phyloP scores from a whole-genome alignment of 495 filamentous ascomycete genomes.

The Lasiosphaeria hispida region DNA sequence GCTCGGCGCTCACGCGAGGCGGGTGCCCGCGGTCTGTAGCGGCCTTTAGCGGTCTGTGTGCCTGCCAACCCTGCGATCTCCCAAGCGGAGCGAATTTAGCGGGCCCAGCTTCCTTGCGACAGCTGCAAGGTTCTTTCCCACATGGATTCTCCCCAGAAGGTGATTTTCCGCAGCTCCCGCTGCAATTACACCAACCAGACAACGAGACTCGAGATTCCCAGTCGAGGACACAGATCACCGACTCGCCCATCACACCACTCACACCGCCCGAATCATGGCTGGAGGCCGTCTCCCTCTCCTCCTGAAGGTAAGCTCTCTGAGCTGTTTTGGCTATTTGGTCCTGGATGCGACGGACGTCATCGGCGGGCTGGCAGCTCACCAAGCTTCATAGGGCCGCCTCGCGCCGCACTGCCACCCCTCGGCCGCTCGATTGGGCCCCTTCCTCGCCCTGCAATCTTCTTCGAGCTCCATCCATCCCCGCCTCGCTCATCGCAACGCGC shows the following conservation, averaged over 20 bases:
- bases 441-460: conserved; percentile 1
- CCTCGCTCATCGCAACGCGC: background rate
- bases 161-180: conserved; percentile 24
- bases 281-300: conserved; percentile 23
- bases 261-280: conserved; percentile 19
- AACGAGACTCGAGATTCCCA: too few species aligned
- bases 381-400: conserved; percentile 26
- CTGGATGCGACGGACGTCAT: conserved; percentile 18
- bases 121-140: conserved; percentile 4
- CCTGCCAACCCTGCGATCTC: conserved; percentile 10
- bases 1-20: too few species aligned
- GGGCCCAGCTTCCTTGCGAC: conserved; percentile 6
- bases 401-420: conserved; percentile 15
- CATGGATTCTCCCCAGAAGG: conserved; percentile 23
- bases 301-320: conserved; percentile 23
- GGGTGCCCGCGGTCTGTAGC: background rate
- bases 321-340: background rate
- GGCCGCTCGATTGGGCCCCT: conserved; percentile 2
- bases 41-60: conserved; percentile 5
- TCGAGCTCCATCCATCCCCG: background rate
- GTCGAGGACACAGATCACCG: background rate
- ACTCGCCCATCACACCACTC: background rate
- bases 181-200: conserved; percentile 6
- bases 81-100: conserved; percentile 13
- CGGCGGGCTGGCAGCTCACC: conserved; percentile 12